These are phyloP conservation scores for Pisolithus tinctorius DNA, from an alignment of 768 basidiomycete genomes.

Conservation along the genomic window DNA sequence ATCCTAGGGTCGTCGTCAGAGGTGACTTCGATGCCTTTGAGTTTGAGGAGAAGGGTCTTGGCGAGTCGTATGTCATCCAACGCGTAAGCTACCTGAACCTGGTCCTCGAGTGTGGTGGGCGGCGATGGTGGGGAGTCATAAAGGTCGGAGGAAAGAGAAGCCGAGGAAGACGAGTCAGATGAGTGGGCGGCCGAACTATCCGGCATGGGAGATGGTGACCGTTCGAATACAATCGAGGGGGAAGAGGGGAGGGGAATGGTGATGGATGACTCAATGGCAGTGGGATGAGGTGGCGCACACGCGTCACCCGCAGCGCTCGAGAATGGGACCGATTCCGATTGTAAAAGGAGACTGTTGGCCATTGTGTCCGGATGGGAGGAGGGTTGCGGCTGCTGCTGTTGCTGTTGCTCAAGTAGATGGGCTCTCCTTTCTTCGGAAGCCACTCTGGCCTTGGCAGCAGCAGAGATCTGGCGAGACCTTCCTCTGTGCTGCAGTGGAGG, in stretches of 20 bases:
- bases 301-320: background rate
- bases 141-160: slow-evolving; percentile 30
- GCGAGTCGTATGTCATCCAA: slow-evolving; percentile 62
- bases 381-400: slow-evolving; percentile 9
- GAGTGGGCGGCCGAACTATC: slow-evolving; percentile 8
- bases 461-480: slow-evolving; percentile 36
- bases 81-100: slow-evolving; percentile 61
- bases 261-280: background rate
- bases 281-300: background rate
- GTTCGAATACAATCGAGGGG: background rate
- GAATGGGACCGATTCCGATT: background rate
- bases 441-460: slow-evolving; percentile 36
- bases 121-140: slow-evolving; percentile 40
- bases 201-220: slow-evolving; percentile 2
- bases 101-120: slow-evolving; percentile 48
- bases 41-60: slow-evolving; percentile 54
- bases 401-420: background rate
- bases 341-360: background rate
- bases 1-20: slow-evolving; percentile 58
- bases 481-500: slow-evolving; percentile 30
- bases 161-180: slow-evolving; percentile 14
- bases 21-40: slow-evolving; percentile 54
- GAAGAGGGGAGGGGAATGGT: slow-evolving; percentile 5
- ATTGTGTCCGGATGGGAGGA: background rate
- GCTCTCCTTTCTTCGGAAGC: slow-evolving; percentile 36